Evolutionary conservation across 2,329 filamentous ascomycete genomes (phyloP).

Genomic region (Fusarium fracticaudum): DNA sequence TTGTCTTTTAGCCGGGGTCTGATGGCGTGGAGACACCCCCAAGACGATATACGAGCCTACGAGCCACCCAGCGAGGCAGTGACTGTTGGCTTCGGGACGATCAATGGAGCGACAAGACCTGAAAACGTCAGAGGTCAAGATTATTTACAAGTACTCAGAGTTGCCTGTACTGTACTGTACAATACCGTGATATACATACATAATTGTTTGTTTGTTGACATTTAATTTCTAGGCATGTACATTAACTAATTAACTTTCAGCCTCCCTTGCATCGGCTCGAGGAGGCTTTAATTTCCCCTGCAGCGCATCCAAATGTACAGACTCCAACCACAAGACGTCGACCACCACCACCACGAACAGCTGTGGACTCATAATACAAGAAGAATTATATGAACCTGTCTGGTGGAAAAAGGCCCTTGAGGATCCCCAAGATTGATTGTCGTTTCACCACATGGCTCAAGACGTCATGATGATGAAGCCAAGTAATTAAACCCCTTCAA

Average conservation of each 20-base stretch:
- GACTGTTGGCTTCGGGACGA: slow-evolving; percentile 15
- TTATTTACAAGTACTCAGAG: background rate
- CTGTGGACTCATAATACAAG: background rate
- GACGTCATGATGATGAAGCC: slow-evolving; percentile 33
- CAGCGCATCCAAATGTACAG: slow-evolving; percentile 1
- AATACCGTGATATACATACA: background rate
- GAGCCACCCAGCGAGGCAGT: slow-evolving; percentile 26
- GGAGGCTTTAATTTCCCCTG: slow-evolving; percentile 26
- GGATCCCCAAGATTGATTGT: background rate
- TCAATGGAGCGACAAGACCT: slow-evolving; percentile 12
- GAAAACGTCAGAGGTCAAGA: background rate
- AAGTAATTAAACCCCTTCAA: slow-evolving; percentile 11
- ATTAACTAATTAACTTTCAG: slow-evolving; percentile 11
- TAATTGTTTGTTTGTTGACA: background rate
- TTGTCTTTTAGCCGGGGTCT: slow-evolving; percentile 11
- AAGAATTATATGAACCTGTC: background rate
- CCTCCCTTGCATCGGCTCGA: slow-evolving; percentile 27
- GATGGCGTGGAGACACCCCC: slow-evolving; percentile 15
- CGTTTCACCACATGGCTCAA: slow-evolving; percentile 14
- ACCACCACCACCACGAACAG: background rate
- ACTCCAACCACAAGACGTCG: background rate
- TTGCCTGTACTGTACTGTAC: background rate
- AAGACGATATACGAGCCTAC: slow-evolving; percentile 21
- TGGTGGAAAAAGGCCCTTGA: background rate
- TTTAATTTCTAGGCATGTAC: background rate